Evolutionary conservation across 164 flowering plant genomes (phyloP), one percentile per base, ranked within the genome.

Genomic region (Annona cherimola): DNA sequence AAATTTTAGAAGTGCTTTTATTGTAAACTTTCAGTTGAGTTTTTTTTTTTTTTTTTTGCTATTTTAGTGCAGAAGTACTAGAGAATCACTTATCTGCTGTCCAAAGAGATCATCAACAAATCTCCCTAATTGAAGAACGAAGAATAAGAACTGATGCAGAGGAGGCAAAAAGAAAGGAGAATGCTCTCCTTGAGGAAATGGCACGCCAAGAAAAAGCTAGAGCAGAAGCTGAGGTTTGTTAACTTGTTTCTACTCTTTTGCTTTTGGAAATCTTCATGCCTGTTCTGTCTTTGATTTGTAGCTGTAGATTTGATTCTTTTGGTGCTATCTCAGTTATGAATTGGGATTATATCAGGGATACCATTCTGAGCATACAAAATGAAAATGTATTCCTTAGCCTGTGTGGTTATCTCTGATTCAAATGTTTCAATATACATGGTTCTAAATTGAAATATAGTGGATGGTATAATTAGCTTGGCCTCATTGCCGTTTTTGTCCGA

Each of bases 61-160:
- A 45, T 40, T 82, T 50, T 66, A 96, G 99, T 80, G 99, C 97
- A 73, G 99, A 93, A 82, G 95, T 82, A 45, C 95, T 90, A 45
- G 98, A 93, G 79, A 85, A 79, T 75, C 91, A 93, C 80, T 76
- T 96, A 76, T 90, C 91, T 60, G 85, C 87, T 73, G 78, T 96
- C 61, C 98, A 92, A 79, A 84, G 93, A 74, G 89, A 90, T 71
- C 94, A 89, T 80, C 92, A 89, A 69, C 87, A 83, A 16, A 81
- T 78, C 79, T 96, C 97, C 11, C 97, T 90, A 78, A 82, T 89
- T 67, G 98, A 93, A 82, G 97, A 93, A 85, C 86, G 88, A 73
- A 86, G 73, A 77, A 86, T 96, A 79, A 84, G 88, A 84, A 82
- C 81, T 80, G 98, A 88, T 80, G 97, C 93, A 55, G 97, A 89